These are phyloP conservation scores for Eucalyptus lansdowneana DNA, from an alignment of 345 rosid genomes.

Conservation along the genomic window DNA sequence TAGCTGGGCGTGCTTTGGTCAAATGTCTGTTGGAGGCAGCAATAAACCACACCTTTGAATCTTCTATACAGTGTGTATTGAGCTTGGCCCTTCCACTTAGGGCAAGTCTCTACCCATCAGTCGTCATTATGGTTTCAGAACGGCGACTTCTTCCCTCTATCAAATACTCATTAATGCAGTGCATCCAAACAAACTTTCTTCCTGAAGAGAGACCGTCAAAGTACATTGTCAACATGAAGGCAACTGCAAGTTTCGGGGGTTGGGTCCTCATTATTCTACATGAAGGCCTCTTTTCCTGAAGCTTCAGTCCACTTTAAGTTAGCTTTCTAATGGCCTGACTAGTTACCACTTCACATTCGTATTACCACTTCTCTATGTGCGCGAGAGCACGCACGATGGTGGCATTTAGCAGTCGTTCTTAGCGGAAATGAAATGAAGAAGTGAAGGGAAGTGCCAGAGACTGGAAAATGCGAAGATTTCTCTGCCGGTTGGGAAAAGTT, in stretches of 20 bases:
- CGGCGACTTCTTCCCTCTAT: background rate
- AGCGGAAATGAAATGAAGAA: background rate
- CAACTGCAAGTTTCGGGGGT: background rate
- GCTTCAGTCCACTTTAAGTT: background rate
- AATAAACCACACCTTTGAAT: background rate
- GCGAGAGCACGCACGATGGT: background rate
- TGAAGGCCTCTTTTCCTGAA: background rate
- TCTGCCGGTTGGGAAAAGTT: background rate
- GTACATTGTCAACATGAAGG: background rate
- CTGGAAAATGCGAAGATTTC: background rate
- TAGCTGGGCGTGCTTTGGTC: background rate
- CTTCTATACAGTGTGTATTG: background rate
- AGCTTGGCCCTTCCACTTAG: background rate
- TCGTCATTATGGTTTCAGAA: background rate
- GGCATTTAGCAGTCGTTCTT: background rate
- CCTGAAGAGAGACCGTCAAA: background rate
- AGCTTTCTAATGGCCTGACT: background rate
- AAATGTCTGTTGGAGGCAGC: background rate
- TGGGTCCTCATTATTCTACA: background rate
- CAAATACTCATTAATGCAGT: background rate
- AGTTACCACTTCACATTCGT: background rate
- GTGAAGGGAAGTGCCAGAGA: background rate
- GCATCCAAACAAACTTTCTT: background rate
- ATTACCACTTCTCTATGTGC: background rate
- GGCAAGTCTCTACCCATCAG: background rate